Conservation (phyloP, 2,329 filamentous ascomycete genomes). For the Cordyceps cicadae region DNA sequence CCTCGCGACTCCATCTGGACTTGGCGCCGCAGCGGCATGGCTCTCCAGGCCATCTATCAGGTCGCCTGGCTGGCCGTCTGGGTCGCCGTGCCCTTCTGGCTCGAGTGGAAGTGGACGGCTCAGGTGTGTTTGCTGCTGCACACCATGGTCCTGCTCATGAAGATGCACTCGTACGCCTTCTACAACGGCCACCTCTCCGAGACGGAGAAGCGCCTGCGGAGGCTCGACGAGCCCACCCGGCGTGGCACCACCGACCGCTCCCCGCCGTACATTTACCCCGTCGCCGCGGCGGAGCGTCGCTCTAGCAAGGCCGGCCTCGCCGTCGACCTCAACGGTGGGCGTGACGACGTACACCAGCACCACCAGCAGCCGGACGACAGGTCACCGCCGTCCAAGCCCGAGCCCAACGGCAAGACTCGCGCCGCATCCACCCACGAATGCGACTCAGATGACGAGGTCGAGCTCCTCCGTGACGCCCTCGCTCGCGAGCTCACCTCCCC, state of each 20-base stretch:
- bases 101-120: slow-evolving; percentile 93
- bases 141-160: slow-evolving; percentile 89
- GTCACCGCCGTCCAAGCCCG: slow-evolving; percentile 8
- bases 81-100: slow-evolving; percentile 74
- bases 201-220: slow-evolving; percentile 70
- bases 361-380: neutral
- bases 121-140: slow-evolving; percentile 93
- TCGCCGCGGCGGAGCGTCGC: slow-evolving; percentile 40
- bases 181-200: slow-evolving; percentile 94
- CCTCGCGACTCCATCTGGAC: slow-evolving; percentile 45
- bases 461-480: slow-evolving; percentile 72
- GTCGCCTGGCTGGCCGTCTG: slow-evolving; percentile 70
- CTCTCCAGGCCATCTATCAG: slow-evolving; percentile 77
- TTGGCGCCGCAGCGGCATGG: slow-evolving; percentile 72
- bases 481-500: slow-evolving; percentile 87
- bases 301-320: slow-evolving; percentile 29
- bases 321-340: slow-evolving; percentile 12
- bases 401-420: slow-evolving; percentile 12
- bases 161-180: slow-evolving; percentile 97
- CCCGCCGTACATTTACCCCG: slow-evolving; percentile 70
- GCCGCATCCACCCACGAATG: slow-evolving; percentile 15
- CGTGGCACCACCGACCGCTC: slow-evolving; percentile 47
- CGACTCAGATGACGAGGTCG: slow-evolving; percentile 42
- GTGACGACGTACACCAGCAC: slow-evolving; percentile 6
- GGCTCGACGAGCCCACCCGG: slow-evolving; percentile 67